Conservation (phyloP, 2,329 filamentous ascomycete species). For the Septoria linicola region DNA sequence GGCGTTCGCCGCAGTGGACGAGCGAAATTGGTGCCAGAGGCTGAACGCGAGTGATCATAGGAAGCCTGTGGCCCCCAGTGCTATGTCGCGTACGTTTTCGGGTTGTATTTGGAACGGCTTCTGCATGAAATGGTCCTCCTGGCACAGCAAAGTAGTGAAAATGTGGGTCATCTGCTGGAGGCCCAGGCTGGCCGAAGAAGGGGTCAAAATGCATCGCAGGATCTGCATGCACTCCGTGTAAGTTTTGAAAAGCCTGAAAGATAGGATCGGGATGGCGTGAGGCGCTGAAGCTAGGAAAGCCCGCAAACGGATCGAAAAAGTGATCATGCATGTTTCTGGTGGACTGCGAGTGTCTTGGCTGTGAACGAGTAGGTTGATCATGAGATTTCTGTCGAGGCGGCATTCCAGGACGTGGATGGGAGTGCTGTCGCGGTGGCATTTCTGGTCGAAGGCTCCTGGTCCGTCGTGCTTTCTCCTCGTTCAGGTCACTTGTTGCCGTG, state of each 20-base stretch:
- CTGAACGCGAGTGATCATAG: constrained; percentile 4
- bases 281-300: constrained; percentile 18
- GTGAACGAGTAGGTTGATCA: constrained; percentile 14
- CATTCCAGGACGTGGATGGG: constrained; percentile 11
- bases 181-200: constrained; percentile 18
- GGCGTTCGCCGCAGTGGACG: constrained; percentile 11
- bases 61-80: constrained; percentile 13
- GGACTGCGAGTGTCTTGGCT: constrained; percentile 9
- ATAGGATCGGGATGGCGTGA: constrained; percentile 22
- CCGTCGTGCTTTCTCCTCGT: constrained; percentile 18
- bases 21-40: constrained; percentile 12
- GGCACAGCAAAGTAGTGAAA: constrained; percentile 28
- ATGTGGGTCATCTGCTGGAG: constrained; percentile 15
- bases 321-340: constrained; percentile 7
- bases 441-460: constrained; percentile 10
- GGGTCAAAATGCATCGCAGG: constrained; percentile 18
- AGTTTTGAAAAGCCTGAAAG: constrained; percentile 25
- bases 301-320: constrained; percentile 21
- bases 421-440: constrained; percentile 12
- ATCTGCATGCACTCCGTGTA: constrained; percentile 17
- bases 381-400: constrained; percentile 13
- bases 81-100: constrained; percentile 24
- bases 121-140: constrained; percentile 8
- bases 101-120: constrained; percentile 8
- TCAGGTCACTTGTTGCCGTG: constrained; percentile 19